phyloP scores from a whole-genome alignment of 192 early-diverging fungal genomes.

The Diversispora eburnea region DNA sequence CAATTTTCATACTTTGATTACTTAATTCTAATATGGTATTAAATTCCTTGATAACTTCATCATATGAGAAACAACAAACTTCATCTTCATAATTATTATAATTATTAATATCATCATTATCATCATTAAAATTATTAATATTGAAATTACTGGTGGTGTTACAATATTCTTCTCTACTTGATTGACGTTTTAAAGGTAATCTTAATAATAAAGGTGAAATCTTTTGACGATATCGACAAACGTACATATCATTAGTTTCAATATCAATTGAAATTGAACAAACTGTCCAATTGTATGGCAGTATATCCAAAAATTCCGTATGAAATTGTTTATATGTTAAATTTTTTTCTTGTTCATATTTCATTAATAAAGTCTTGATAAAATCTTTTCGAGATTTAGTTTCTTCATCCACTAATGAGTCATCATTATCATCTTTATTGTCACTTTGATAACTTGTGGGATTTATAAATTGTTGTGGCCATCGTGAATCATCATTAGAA shows the following conservation, averaged over 20 bases:
- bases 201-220: constrained; percentile 59
- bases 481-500: constrained; percentile 29
- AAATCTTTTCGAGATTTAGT: constrained; percentile 13
- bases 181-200: constrained; percentile 66
- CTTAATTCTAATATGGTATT: constrained; percentile 65
- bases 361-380: constrained; percentile 29
- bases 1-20: constrained; percentile 62
- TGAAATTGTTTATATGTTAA: constrained; percentile 44
- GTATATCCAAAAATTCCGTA: constrained; percentile 46
- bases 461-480: constrained; percentile 37
- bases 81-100: constrained; percentile 25
- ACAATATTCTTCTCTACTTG: constrained; percentile 20
- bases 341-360: constrained; percentile 41
- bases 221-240: constrained; percentile 56
- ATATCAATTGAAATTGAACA: constrained; percentile 76
- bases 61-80: constrained; percentile 43
- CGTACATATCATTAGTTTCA: constrained; percentile 60
- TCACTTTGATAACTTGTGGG: background rate
- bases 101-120: too few relatives aligned
- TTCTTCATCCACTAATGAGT: background rate
- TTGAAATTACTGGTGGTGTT: too few relatives aligned
- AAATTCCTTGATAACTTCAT: constrained; percentile 56
- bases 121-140: too few relatives aligned
- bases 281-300: constrained; percentile 72
- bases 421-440: background rate